Percentiles rank a stretch among this genome's conserved stretches.
Evolutionary conservation across 2,329 filamentous ascomycete genomes (phyloP).

Genomic region (Neopestalotiopsis rosae): DNA sequence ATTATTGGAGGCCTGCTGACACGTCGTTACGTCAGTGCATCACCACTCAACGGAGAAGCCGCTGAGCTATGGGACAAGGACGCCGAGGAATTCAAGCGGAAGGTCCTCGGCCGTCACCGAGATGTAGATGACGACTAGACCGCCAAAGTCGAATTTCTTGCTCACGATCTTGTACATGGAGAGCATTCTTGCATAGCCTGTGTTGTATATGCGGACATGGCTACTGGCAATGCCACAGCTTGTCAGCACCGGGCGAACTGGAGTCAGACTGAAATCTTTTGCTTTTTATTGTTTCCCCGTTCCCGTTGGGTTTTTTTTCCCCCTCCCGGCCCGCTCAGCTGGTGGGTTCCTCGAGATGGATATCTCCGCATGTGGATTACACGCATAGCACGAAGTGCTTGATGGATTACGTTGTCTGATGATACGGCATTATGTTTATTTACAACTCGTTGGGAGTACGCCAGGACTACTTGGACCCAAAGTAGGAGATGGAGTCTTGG

Average conservation of each 20-base stretch:
- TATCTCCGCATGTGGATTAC: neutral
- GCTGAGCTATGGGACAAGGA: slow-evolving; percentile 96
- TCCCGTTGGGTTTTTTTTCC: neutral
- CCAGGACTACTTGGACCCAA: neutral
- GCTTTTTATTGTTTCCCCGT: neutral
- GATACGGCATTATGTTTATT: neutral
- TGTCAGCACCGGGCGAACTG: slow-evolving; percentile 15
- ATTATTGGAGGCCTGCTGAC: neutral
- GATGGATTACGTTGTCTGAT: neutral
- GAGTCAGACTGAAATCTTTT: neutral
- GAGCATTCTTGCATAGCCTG: slow-evolving; percentile 9
- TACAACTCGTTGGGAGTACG: neutral
- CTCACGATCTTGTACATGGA: slow-evolving; percentile 4
- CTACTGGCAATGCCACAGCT: neutral
- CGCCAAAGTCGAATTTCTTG: neutral
- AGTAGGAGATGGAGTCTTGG: neutral
- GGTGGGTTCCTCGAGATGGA: neutral
- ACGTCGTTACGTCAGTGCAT: slow-evolving; percentile 64
- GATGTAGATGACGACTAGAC: slow-evolving; percentile 68
- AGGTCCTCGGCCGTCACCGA: slow-evolving; percentile 66
- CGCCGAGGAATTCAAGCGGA: slow-evolving; percentile 83
- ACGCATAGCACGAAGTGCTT: neutral
- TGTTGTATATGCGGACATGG: neutral
- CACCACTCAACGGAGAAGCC: slow-evolving; percentile 93
- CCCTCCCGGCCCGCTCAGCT: neutral